phyloP scores from a whole-genome alignment of 148 eudicot genomes.

The Rhododendron simsii region DNA sequence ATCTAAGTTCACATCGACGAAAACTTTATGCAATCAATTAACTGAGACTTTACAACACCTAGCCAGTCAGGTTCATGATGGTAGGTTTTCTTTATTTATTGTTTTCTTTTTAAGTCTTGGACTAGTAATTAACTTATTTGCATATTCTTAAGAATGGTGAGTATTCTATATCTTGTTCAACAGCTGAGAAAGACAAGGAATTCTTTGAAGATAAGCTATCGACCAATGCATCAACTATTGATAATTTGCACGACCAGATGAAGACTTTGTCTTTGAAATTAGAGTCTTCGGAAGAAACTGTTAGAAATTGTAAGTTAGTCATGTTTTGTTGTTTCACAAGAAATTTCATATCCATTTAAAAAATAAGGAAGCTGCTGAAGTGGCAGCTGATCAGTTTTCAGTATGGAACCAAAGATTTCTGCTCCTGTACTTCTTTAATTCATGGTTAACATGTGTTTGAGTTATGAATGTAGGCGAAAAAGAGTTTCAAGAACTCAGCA shows the following conservation, averaged over 20 bases:
- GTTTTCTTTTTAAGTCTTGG: not conserved
- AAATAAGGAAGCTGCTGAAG: not conserved
- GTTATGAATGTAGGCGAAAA: constrained; percentile 47
- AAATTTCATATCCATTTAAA: not conserved
- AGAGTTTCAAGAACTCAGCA: constrained; percentile 50
- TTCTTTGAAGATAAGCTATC: constrained; percentile 56
- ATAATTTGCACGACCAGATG: constrained; percentile 60
- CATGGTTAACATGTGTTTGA: constrained; percentile 5
- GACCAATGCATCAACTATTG: constrained; percentile 50
- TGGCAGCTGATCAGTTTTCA: not conserved
- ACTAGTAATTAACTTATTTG: not conserved
- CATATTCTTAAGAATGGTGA: not conserved
- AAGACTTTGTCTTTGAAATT: constrained; percentile 57
- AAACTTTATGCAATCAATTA: constrained; percentile 70
- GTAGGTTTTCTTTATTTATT: constrained; percentile 26
- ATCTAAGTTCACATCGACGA: constrained; percentile 80
- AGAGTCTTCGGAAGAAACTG: constrained; percentile 64
- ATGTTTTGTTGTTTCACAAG: not conserved
- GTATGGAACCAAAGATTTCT: not conserved
- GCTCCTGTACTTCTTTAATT: not conserved
- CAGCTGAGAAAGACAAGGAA: constrained; percentile 86
- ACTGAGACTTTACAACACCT: constrained; percentile 75
- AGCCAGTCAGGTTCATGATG: constrained; percentile 74
- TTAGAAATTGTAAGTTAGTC: constrained; percentile 52
- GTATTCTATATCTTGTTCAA: constrained; percentile 16